Evolutionary conservation across 495 filamentous ascomycete species (phyloP).

Genomic region (Lepidopterella palustris): DNA sequence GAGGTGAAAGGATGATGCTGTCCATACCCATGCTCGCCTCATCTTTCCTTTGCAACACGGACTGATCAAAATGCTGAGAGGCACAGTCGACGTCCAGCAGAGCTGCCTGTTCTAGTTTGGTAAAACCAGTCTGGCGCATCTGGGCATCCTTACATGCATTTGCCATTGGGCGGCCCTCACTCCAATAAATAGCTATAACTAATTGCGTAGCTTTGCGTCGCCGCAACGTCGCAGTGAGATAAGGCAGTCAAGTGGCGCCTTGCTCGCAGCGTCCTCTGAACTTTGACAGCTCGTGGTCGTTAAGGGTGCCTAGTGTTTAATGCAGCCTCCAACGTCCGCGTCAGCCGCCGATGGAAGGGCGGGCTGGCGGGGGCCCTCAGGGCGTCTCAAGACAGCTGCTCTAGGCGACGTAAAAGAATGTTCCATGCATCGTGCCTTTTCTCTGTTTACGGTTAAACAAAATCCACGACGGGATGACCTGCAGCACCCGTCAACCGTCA

Average conservation of each 20-base stretch:
- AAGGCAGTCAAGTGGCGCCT: background rate
- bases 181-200: background rate
- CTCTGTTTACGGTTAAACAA: background rate
- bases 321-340: conserved; percentile 6
- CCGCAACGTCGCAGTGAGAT: background rate
- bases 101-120: background rate
- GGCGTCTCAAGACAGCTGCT: background rate
- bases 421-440: conserved; percentile 6
- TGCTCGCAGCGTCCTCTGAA: background rate
- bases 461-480: conserved; percentile 11
- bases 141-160: background rate
- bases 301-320: background rate
- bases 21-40: conserved; percentile 2
- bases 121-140: background rate
- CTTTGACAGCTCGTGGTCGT: background rate
- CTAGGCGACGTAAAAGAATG: conserved; percentile 4
- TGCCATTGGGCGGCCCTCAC: background rate
- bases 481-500: conserved; percentile 6
- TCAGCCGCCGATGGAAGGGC: conserved; percentile 12
- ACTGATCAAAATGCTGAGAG: background rate
- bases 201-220: background rate
- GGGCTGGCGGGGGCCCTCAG: background rate
- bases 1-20: background rate
- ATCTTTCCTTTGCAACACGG: conserved; percentile 3
- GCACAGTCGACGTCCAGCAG: background rate